phyloP scores from a whole-genome alignment of 2,329 filamentous ascomycete species.

The Paecilomyces variotii region DNA sequence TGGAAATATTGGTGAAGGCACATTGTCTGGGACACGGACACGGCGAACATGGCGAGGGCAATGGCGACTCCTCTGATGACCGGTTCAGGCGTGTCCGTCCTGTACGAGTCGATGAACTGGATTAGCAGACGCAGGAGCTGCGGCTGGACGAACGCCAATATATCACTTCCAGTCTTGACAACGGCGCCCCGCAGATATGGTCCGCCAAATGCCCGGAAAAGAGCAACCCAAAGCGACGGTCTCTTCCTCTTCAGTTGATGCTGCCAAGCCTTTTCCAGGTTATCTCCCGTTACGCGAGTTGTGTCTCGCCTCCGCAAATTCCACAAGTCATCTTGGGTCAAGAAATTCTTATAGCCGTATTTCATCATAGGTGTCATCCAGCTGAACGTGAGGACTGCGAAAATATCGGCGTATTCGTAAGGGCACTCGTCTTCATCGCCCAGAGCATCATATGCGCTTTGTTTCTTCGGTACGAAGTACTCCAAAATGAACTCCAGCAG shows the following conservation, averaged over 20 bases:
- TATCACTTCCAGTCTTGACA: constrained; percentile 84
- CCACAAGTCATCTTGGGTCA: constrained; percentile 96
- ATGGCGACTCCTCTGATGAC: constrained; percentile 78
- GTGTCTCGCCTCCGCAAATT: constrained; percentile 73
- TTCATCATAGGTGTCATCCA: constrained; percentile 99
- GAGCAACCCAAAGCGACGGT: constrained; percentile 78
- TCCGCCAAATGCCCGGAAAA: constrained; percentile 75
- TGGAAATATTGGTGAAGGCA: constrained; percentile 98
- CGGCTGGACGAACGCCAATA: constrained; percentile 80
- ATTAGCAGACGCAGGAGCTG: constrained; percentile 83
- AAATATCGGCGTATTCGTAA: constrained; percentile 85
- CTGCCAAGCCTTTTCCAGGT: constrained; percentile 69
- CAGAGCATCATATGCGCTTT: constrained; percentile 60
- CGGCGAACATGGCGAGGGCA: constrained; percentile 82
- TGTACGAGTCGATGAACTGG: constrained; percentile 72
- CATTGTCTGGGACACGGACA: constrained; percentile 77
- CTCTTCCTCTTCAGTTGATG: constrained; percentile 63
- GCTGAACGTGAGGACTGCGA: constrained; percentile 86
- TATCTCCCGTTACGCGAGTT: constrained; percentile 62
- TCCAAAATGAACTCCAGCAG: constrained; percentile 67
- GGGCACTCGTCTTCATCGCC: constrained; percentile 60
- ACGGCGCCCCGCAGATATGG: constrained; percentile 74
- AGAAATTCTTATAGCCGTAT: constrained; percentile 79
- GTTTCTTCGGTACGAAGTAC: constrained; percentile 76
- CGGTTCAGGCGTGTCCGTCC: constrained; percentile 58